phyloP scores from a whole-genome alignment of 2,329 filamentous ascomycete genomes.

The Fusarium ambrosium region DNA sequence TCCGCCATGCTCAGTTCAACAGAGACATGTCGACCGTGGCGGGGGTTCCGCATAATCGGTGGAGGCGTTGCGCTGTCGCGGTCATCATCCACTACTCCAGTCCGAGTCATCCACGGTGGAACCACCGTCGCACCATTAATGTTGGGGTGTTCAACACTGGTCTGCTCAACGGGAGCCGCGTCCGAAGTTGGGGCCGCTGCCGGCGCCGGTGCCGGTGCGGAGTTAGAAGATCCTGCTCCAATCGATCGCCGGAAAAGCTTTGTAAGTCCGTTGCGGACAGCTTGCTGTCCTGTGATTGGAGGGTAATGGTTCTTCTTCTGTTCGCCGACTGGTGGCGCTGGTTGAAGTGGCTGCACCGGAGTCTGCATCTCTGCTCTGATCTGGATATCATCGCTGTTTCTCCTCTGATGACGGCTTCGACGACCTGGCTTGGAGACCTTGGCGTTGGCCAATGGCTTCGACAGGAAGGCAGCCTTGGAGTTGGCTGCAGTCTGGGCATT shows the following conservation, averaged over 20 bases:
- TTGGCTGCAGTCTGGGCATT: slow-evolving; percentile 59
- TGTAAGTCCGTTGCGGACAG: slow-evolving; percentile 62
- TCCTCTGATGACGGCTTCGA: slow-evolving; percentile 33
- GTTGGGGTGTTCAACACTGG: slow-evolving; percentile 32
- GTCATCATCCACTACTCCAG: slow-evolving; percentile 57
- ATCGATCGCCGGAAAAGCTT: slow-evolving; percentile 66
- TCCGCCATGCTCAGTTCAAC: slow-evolving; percentile 33
- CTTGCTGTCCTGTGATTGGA: slow-evolving; percentile 60
- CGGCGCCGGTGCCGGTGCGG: slow-evolving; percentile 15
- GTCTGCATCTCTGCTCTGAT: slow-evolving; percentile 44
- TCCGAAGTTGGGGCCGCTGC: slow-evolving; percentile 12
- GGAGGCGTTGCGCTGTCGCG: slow-evolving; percentile 66
- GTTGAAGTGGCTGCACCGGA: slow-evolving; percentile 44
- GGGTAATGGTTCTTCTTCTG: slow-evolving; percentile 62
- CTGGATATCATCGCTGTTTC: slow-evolving; percentile 51
- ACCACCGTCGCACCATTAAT: slow-evolving; percentile 52
- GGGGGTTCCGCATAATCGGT: slow-evolving; percentile 65
- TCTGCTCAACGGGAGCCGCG: slow-evolving; percentile 20
- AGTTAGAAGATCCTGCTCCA: slow-evolving; percentile 51
- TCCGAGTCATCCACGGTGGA: slow-evolving; percentile 57
- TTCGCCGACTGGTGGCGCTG: slow-evolving; percentile 40
- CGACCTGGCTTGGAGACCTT: slow-evolving; percentile 37
- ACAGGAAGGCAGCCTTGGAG: slow-evolving; percentile 29
- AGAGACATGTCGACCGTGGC: slow-evolving; percentile 49
- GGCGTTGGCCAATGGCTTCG: slow-evolving; percentile 32